Conservation (phyloP, 2,329 filamentous ascomycete genomes). For the Epichloe aotearoae region DNA sequence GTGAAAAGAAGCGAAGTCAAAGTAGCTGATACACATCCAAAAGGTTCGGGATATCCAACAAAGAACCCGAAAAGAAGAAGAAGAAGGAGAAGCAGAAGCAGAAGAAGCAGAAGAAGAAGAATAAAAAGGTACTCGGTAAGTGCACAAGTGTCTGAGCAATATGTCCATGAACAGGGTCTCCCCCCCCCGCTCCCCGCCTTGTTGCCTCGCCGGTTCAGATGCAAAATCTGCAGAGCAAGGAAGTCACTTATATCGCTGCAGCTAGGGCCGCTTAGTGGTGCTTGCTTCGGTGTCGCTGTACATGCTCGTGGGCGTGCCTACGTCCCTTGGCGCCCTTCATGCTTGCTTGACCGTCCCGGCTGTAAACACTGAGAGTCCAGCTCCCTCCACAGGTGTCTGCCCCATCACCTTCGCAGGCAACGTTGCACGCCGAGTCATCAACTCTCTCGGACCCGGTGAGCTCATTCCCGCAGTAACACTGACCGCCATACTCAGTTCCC, state of each 20-base stretch:
- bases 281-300: conserved; percentile 19
- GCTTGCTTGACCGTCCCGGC: conserved; percentile 20
- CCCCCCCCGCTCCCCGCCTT: too few relatives aligned
- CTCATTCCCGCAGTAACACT: conserved; percentile 39
- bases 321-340: conserved; percentile 16
- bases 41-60: background rate
- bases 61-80: background rate
- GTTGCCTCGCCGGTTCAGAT: background rate
- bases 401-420: conserved; percentile 33
- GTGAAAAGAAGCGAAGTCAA: background rate
- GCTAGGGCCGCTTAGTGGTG: conserved; percentile 10
- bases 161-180: background rate
- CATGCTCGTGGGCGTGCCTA: conserved; percentile 26
- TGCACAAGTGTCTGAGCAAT: background rate
- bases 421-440: conserved; percentile 29
- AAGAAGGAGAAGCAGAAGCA: background rate
- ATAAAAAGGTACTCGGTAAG: background rate
- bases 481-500: conserved; percentile 36
- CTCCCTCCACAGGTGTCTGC: conserved; percentile 37
- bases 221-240: background rate
- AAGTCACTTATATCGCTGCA: background rate
- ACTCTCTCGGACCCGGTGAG: conserved; percentile 24
- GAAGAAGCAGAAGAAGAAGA: background rate
- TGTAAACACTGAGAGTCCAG: conserved; percentile 32
- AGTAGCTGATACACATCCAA: background rate